phyloP scores from a whole-genome alignment of 2,329 filamentous ascomycete genomes.

The Mariannaea sp. region DNA sequence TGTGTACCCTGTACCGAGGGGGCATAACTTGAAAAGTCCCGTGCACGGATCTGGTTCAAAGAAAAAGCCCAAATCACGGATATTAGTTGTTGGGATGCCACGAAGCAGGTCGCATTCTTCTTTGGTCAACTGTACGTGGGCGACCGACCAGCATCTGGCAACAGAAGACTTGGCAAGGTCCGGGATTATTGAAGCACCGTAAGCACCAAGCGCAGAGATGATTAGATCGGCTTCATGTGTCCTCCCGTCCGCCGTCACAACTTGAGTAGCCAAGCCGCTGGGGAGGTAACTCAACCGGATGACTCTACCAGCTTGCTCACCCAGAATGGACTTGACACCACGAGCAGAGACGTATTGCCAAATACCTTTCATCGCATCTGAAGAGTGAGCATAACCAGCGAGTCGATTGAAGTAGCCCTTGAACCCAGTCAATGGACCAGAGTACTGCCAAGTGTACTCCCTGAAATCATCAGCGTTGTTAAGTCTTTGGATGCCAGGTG shows the following conservation, averaged over 20 bases:
- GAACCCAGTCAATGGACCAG: conserved; percentile 57
- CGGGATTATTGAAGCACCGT: conserved; percentile 51
- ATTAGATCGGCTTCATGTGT: conserved; percentile 40
- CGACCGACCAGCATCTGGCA: conserved; percentile 62
- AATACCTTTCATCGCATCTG: conserved; percentile 54
- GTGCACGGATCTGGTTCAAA: conserved; percentile 65
- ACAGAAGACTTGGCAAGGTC: conserved; percentile 53
- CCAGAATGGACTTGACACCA: conserved; percentile 47
- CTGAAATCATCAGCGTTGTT: conserved; percentile 46
- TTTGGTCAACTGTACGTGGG: conserved; percentile 60
- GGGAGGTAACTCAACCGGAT: conserved; percentile 4
- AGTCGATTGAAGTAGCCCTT: conserved; percentile 62
- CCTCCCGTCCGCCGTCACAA: conserved; percentile 13
- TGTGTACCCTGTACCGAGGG: conserved; percentile 60
- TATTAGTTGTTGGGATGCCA: conserved; percentile 63
- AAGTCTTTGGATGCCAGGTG: conserved; percentile 45
- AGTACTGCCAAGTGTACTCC: conserved; percentile 48
- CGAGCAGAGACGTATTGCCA: conserved; percentile 47
- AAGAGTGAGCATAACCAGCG: conserved; percentile 60
- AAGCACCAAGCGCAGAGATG: conserved; percentile 58
- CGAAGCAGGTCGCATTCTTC: conserved; percentile 57
- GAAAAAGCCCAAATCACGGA: conserved; percentile 65
- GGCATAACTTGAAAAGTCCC: conserved; percentile 61
- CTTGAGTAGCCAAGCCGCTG: too few relatives aligned
- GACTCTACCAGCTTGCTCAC: conserved; percentile 30